phyloP scores from a whole-genome alignment of 2,329 filamentous ascomycete species.

The Botrytis byssoidea region DNA sequence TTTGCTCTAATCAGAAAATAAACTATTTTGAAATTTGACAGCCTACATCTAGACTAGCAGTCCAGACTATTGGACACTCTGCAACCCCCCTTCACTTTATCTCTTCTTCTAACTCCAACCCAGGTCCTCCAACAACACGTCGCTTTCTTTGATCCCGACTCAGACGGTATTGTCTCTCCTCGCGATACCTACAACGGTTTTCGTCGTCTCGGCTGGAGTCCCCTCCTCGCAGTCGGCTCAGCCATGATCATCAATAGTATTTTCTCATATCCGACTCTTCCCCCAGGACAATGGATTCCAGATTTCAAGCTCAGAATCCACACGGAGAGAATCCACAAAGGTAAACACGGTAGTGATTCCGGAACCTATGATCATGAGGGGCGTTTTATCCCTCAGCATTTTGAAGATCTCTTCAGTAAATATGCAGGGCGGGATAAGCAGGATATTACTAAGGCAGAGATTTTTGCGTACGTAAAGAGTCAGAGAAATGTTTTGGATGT shows the following conservation, averaged over 20 bases:
- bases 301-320: conserved; percentile 44
- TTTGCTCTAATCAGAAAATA: neutral
- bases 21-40: neutral
- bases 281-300: conserved; percentile 40
- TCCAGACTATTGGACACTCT: neutral
- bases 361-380: conserved; percentile 50
- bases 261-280: conserved; percentile 50
- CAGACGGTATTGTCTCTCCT: conserved; percentile 54
- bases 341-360: conserved; percentile 48
- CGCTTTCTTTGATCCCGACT: conserved; percentile 52
- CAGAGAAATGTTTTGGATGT: conserved; percentile 46
- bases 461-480: conserved; percentile 42
- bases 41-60: neutral
- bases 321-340: conserved; percentile 38
- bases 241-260: conserved; percentile 49
- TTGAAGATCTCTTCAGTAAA: conserved; percentile 52
- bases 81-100: neutral
- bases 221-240: conserved; percentile 45
- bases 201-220: conserved; percentile 46
- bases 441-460: conserved; percentile 42
- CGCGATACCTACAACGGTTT: conserved; percentile 50
- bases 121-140: conserved; percentile 53
- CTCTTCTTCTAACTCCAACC: neutral
- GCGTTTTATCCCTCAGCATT: conserved; percentile 49
- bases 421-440: conserved; percentile 43